A percentile compares a stretch with the other conserved stretches of the same genome.
Evolutionary conservation across 208 protist species (phyloP).

Genomic region (Leishmania tropica): DNA sequence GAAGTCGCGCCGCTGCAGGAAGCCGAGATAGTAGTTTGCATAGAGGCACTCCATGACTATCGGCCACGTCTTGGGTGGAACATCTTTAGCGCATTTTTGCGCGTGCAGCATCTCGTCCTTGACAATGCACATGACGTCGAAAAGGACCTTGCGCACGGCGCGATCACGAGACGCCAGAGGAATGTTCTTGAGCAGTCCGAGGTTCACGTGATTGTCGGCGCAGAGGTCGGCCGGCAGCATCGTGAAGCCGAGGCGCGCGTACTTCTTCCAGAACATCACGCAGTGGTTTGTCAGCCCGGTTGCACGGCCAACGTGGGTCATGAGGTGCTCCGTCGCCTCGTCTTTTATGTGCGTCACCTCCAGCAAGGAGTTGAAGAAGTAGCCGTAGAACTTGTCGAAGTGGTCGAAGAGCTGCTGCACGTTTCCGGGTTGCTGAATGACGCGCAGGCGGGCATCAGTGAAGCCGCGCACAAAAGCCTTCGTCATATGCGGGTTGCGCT

Average conservation of each 20-base stretch:
- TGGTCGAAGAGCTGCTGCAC: conserved; percentile 91
- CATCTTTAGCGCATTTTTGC: conserved; percentile 58
- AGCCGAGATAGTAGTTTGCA: conserved; percentile 89
- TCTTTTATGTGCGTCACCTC: conserved; percentile 82
- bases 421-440: conserved; percentile 88
- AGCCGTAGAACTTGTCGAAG: conserved; percentile 92
- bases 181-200: conserved; percentile 86
- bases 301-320: conserved; percentile 87
- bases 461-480: conserved; percentile 91
- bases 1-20: conserved; percentile 81
- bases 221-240: conserved; percentile 90
- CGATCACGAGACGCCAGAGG: conserved; percentile 78
- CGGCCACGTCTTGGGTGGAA: conserved; percentile 77
- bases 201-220: conserved; percentile 87
- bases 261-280: conserved; percentile 94
- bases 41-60: conserved; percentile 88
- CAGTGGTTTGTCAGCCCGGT: conserved; percentile 85
- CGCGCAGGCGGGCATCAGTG: conserved; percentile 77
- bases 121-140: conserved; percentile 85
- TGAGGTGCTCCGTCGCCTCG: conserved; percentile 80
- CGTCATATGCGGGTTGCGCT: conserved; percentile 78
- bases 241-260: conserved; percentile 85
- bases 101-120: conserved; percentile 90
- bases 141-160: conserved; percentile 75
- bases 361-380: conserved; percentile 90